Percentiles rank a stretch among this genome's conserved stretches.
phyloP scores from a whole-genome alignment of 2,329 filamentous ascomycete species.

The Calcarisporium arbuscula region DNA sequence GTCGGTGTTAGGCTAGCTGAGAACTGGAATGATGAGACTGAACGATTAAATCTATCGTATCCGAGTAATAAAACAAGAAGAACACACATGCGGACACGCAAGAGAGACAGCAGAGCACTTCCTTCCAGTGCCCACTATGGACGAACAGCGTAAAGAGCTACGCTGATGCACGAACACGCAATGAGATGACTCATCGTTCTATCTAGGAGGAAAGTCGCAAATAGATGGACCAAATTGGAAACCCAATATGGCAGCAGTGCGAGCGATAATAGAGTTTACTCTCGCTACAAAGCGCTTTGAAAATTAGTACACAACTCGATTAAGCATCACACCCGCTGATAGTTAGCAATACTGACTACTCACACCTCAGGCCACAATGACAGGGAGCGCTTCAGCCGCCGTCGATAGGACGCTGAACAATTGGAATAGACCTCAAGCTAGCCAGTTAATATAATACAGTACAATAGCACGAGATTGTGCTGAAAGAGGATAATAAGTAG shows the following conservation, averaged over 20 bases:
- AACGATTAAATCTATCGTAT: slow-evolving; percentile 11
- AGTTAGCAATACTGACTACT: too few relatives aligned
- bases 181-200: slow-evolving; percentile 12
- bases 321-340: too few relatives aligned
- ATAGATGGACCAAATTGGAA: slow-evolving; percentile 17
- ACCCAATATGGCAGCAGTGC: slow-evolving; percentile 21
- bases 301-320: too few relatives aligned
- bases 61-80: slow-evolving; percentile 6
- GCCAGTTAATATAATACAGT: too few relatives aligned
- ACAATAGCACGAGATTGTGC: too few relatives aligned
- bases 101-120: slow-evolving; percentile 12
- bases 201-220: slow-evolving; percentile 15
- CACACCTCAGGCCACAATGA: too few relatives aligned
- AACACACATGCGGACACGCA: slow-evolving; percentile 11
- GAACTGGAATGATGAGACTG: slow-evolving; percentile 13
- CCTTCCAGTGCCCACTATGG: slow-evolving; percentile 11
- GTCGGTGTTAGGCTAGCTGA: slow-evolving; percentile 13
- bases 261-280: slow-evolving; percentile 22
- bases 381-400: too few relatives aligned
- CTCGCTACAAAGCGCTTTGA: slow-evolving; percentile 19
- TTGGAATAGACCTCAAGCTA: too few relatives aligned
- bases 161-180: slow-evolving; percentile 7
- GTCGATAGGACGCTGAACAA: too few relatives aligned
- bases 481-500: too few relatives aligned
- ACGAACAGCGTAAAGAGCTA: slow-evolving; percentile 7